Evolutionary conservation across 169 alveolate species (phyloP).

Genomic region (Plasmodium gonderi): DNA sequence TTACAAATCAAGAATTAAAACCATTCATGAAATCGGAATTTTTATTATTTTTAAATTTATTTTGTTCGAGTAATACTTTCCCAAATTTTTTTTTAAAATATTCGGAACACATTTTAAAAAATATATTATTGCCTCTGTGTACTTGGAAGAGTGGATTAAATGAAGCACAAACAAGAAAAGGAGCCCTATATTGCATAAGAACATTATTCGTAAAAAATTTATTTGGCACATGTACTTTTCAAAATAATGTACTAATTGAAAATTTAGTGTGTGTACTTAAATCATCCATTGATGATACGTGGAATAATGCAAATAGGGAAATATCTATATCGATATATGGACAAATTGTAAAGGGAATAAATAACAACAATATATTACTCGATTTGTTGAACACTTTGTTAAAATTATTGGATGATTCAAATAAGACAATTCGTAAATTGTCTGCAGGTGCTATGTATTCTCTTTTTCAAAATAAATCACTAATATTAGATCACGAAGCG

Average conservation of each 20-base stretch:
- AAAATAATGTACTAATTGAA: constrained; percentile 31
- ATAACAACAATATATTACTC: constrained; percentile 33
- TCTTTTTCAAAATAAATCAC: constrained; percentile 42
- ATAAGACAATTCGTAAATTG: constrained; percentile 23
- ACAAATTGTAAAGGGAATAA: constrained; percentile 13
- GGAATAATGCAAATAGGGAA: constrained; percentile 66
- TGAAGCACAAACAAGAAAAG: constrained; percentile 61
- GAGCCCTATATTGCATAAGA: constrained; percentile 44
- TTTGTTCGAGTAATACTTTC: constrained; percentile 32
- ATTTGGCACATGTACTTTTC: background rate
- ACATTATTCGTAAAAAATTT: constrained; percentile 24
- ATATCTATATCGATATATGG: constrained; percentile 37
- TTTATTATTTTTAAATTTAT: constrained; percentile 59
- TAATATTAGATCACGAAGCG: constrained; percentile 3
- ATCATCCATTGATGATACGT: constrained; percentile 55
- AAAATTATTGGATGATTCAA: constrained; percentile 40
- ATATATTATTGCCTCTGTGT: constrained; percentile 47
- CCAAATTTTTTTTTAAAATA: constrained; percentile 19
- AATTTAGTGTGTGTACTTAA: constrained; percentile 33
- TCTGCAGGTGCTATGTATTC: constrained; percentile 32
- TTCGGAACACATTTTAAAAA: constrained; percentile 34
- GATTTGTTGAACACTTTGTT: constrained; percentile 37
- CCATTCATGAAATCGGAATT: constrained; percentile 62
- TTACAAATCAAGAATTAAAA: constrained; percentile 29
- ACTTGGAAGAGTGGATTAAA: constrained; percentile 55